Conservation (phyloP, 2,329 filamentous ascomycete species). For the Microthyrium microscopicum region DNA sequence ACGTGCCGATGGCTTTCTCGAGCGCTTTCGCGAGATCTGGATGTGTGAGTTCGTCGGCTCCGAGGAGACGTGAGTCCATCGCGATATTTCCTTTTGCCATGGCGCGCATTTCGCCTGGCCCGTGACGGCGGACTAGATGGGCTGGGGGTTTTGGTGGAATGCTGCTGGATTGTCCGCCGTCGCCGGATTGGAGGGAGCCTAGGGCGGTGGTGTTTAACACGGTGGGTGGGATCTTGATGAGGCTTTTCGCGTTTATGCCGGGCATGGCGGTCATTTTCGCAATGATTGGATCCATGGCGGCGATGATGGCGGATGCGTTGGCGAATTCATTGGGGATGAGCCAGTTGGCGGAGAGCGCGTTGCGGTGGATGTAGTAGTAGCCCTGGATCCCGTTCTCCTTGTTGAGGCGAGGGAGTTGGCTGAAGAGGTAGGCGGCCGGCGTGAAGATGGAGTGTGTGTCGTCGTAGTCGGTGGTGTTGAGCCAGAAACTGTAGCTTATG, state of each 20-base stretch:
- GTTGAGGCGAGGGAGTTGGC: constrained; percentile 3
- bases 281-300: constrained; percentile 1
- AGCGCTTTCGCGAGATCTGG: constrained; percentile 1
- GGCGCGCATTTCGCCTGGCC: constrained; percentile 2
- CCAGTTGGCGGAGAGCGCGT: constrained; percentile 3
- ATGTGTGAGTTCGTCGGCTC: not conserved
- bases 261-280: not conserved
- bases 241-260: not conserved
- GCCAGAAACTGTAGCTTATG: constrained; percentile 2
- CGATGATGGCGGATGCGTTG: not conserved
- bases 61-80: constrained; percentile 5
- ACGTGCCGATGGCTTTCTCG: constrained; percentile 1
- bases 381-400: constrained; percentile 4
- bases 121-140: constrained; percentile 2
- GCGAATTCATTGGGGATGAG: constrained; percentile 1
- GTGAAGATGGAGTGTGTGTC: constrained; percentile 2
- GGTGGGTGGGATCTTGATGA: constrained; percentile 2
- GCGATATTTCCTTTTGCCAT: constrained; percentile 2
- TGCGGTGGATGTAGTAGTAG: constrained; percentile 5
- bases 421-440: constrained; percentile 4
- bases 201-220: not conserved
- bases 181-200: not conserved
- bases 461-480: constrained; percentile 7
- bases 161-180: not conserved
- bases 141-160: no score